Percentiles rank a stretch among this genome's conserved stretches.
These are phyloP conservation scores for Gamsiella multidivaricata DNA, from an alignment of 192 early-diverging fungal genomes.

Conservation along the genomic window DNA sequence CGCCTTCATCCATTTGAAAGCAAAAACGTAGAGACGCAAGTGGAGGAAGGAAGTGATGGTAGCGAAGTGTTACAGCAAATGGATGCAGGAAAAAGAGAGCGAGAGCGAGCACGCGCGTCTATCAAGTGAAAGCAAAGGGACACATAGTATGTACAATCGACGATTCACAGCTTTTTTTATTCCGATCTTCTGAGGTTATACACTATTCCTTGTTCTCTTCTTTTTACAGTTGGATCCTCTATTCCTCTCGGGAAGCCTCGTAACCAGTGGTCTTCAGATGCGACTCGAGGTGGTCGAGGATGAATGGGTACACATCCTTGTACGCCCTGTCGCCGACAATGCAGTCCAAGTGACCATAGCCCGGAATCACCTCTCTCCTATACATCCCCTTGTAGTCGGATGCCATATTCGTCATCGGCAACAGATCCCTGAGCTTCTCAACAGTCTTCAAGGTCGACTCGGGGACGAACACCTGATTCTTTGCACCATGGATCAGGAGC, in stretches of 20 bases:
- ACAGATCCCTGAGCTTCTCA: constrained; percentile 24
- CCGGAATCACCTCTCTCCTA: constrained; percentile 30
- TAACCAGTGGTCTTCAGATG: constrained; percentile 31
- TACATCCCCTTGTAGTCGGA: constrained; percentile 43
- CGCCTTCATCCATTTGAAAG: background rate
- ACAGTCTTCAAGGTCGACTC: constrained; percentile 39
- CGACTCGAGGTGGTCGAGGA: constrained; percentile 26
- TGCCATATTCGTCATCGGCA: constrained; percentile 35
- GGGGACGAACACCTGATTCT: constrained; percentile 51
- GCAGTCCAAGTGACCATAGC: constrained; percentile 51
- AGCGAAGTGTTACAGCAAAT: background rate
- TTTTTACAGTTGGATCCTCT: background rate
- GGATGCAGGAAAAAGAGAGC: background rate
- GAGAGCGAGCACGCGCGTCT: no score
- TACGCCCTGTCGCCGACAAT: constrained; percentile 43
- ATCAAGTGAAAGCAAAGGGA: no score
- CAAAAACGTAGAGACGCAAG: no score
- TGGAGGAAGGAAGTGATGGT: background rate
- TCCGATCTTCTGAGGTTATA: no score
- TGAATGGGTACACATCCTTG: constrained; percentile 42
- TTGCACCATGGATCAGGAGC: constrained; percentile 51
- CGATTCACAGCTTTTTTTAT: no score
- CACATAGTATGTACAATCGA: no score
- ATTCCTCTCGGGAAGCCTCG: constrained; percentile 13
- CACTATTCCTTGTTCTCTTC: background rate